phyloP scores from a whole-genome alignment of 768 basidiomycete genomes.

The Candolleomyces aberdarensis region DNA sequence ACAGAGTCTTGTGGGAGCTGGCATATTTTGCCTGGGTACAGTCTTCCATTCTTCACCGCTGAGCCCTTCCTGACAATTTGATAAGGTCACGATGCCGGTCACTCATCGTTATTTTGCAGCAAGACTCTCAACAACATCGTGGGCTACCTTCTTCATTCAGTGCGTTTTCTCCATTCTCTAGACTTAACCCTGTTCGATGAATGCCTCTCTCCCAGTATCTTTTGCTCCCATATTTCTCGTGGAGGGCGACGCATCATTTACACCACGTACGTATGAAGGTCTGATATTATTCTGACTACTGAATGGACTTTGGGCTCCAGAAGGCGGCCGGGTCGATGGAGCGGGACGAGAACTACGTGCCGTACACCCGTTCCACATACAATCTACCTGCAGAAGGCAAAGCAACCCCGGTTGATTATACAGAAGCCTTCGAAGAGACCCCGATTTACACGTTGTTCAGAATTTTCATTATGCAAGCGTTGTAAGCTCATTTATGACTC shows the following conservation, averaged over 20 bases:
- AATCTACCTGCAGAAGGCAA: slow-evolving; percentile 36
- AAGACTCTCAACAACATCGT: slow-evolving; percentile 38
- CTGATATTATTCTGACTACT: neutral
- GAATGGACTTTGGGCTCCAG: slow-evolving; percentile 17
- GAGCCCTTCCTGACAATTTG: neutral
- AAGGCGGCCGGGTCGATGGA: slow-evolving; percentile 73
- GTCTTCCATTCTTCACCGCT: neutral
- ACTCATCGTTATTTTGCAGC: slow-evolving; percentile 36
- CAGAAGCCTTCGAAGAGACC: slow-evolving; percentile 51
- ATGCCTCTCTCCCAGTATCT: slow-evolving; percentile 32
- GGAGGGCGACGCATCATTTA: slow-evolving; percentile 66
- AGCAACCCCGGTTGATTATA: slow-evolving; percentile 40
- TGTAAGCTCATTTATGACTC: slow-evolving; percentile 21
- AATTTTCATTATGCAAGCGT: slow-evolving; percentile 49
- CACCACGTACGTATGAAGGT: slow-evolving; percentile 48
- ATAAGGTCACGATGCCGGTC: slow-evolving; percentile 45
- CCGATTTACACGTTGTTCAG: slow-evolving; percentile 41
- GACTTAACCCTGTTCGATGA: neutral
- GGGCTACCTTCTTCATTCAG: slow-evolving; percentile 49
- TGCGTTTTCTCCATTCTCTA: slow-evolving; percentile 15
- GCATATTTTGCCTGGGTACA: slow-evolving; percentile 51
- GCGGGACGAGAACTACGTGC: slow-evolving; percentile 74
- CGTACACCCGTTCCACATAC: slow-evolving; percentile 40
- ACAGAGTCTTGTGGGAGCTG: slow-evolving; percentile 49
- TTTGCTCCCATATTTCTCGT: slow-evolving; percentile 59